Base-by-base conservation (phyloP, 352 stramenopile species). In the Blastocystis sp. region DNA sequence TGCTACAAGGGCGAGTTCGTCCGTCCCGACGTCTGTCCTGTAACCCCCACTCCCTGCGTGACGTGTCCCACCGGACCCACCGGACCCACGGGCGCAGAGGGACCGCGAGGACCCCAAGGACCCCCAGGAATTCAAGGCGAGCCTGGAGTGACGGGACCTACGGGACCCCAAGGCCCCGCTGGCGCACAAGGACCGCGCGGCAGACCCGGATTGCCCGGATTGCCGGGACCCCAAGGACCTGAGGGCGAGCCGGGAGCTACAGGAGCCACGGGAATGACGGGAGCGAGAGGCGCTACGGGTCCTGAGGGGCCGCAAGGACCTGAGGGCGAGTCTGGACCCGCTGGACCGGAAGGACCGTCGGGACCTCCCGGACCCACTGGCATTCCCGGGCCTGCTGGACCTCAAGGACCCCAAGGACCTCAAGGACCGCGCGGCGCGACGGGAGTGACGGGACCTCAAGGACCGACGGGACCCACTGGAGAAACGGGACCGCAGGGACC, bases 1-100 rank as follows among this genome's bases (percentile, higher is more conserved):
- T 78, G 80, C 50, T 90, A 70, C 41, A 29, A 90, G 59, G 80
- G 80, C 31, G 33, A 51, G 24, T 80, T 78, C 62, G 80, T 66
- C 24, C 33, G 31, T 59, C 80, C 50, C 39, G 24, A 10, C 13
- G 21, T 59, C 29, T 81, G 65, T 50, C 65, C 65, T 21, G 41
- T 67, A 24, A 79, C 63, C 16, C 65, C 65, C 31, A 78, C 80
- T 31, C 61, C 55, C 33, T 78, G 80, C 41, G 63, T 81, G 19
- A 63, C 33, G 33, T 61, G 31, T 35, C 80, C 65, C 13, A 65
- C 50, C 13, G 80, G 80, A 66, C 80, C 80, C n/a, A 62, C 45
- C 1, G 80, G 80, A 10, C 33, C n/a, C 37, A 51, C 61, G 10
- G 80, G 80, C 50, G 26, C 80, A n/a, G 24, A n/a, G n/a, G 80